These are phyloP conservation scores for Oropetium thomaeum DNA, from an alignment of 176 grass and related monocot genomes.

Conservation along the genomic window DNA sequence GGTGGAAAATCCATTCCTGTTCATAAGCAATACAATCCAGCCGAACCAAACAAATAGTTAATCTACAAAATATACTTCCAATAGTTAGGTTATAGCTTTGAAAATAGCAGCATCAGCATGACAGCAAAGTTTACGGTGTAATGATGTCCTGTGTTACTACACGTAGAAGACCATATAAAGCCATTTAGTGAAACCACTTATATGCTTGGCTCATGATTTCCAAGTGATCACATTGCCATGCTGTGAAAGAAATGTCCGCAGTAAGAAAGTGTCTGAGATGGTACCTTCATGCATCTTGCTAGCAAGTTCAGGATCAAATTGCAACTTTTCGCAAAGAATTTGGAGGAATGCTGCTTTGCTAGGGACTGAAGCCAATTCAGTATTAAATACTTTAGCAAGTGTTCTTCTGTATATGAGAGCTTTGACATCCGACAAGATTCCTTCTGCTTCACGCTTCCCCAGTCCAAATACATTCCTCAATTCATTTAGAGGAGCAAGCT, in stretches of 20 bases:
- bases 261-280: constrained; percentile 24
- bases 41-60: constrained; percentile 16
- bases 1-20: constrained; percentile 1
- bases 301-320: constrained; percentile 83
- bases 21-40: constrained; percentile 4
- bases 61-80: neutral
- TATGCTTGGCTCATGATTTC: neutral
- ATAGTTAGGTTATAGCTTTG: constrained; percentile 7
- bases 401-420: constrained; percentile 76
- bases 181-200: neutral
- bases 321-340: constrained; percentile 88
- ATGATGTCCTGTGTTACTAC: neutral
- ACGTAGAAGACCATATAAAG: neutral
- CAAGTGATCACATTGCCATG: neutral
- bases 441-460: constrained; percentile 90
- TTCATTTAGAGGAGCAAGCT: constrained; percentile 78
- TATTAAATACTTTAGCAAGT: constrained; percentile 80
- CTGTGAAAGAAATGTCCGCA: constrained; percentile 19
- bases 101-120: neutral
- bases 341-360: constrained; percentile 97
- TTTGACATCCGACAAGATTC: constrained; percentile 81
- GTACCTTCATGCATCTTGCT: constrained; percentile 97
- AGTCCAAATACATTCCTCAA: constrained; percentile 94
- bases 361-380: constrained; percentile 65
- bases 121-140: constrained; percentile 4